Percentiles rank a stretch among this genome's conserved stretches.
These are phyloP conservation scores for Cornus kousa DNA, from an alignment of 148 eudicot species.

Conservation along the genomic window DNA sequence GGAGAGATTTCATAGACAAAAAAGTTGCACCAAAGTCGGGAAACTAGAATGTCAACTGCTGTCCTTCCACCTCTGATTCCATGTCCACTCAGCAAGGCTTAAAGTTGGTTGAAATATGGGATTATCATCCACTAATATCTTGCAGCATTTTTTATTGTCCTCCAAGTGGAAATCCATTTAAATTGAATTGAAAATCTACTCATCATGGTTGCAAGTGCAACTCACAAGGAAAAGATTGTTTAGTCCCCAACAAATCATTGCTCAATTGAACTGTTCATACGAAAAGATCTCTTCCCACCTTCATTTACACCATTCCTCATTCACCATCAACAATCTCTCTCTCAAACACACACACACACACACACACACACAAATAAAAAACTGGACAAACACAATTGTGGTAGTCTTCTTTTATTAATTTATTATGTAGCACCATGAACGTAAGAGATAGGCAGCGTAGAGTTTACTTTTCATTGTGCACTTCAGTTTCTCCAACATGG, in stretches of 20 bases:
- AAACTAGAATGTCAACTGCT: background rate
- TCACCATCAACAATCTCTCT: too few relatives aligned
- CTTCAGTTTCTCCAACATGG: conserved; percentile 13
- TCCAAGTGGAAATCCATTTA: conserved; percentile 13
- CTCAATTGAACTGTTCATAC: conserved; percentile 1
- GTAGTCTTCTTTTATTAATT: background rate
- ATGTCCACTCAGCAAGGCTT: background rate
- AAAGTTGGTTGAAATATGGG: background rate
- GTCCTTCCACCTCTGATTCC: background rate
- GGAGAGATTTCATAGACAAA: too few relatives aligned
- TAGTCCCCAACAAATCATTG: conserved; percentile 13
- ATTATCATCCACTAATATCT: too few relatives aligned
- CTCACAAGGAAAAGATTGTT: background rate
- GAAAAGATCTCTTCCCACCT: conserved; percentile 12
- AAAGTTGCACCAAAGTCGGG: conserved; percentile 2
- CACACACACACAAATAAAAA: background rate
- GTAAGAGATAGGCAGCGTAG: background rate
- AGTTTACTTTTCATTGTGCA: background rate
- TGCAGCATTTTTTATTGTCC: background rate
- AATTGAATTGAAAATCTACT: conserved; percentile 18
- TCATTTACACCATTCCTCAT: background rate
- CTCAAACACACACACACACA: background rate
- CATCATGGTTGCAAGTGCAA: background rate
- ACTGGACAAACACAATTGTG: background rate
- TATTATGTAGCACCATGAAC: background rate